A percentile compares a stretch with the other conserved stretches of the same genome.
Evolutionary conservation across 208 protist genomes (phyloP).

Genomic region (Trypanosoma boissoni): DNA sequence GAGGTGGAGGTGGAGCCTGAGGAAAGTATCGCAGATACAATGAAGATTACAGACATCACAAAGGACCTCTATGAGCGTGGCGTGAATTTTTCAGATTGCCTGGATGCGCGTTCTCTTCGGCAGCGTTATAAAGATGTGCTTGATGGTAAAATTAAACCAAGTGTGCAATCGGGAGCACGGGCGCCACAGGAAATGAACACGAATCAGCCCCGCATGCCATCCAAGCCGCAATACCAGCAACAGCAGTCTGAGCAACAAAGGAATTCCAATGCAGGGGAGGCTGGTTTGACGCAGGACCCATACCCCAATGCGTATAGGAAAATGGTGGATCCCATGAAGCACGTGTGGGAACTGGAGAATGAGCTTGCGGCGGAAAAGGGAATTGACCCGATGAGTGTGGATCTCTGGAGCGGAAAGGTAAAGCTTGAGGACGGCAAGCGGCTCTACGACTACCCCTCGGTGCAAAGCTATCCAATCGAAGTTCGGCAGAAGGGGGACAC

Average conservation of each 20-base stretch:
- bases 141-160: conserved; percentile 44
- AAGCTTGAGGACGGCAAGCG: conserved; percentile 87
- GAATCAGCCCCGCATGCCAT: conserved; percentile 24
- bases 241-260: conserved; percentile 41
- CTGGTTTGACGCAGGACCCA: conserved; percentile 72
- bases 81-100: conserved; percentile 89
- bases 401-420: conserved; percentile 86
- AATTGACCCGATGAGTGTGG: conserved; percentile 68
- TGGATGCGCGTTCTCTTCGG: conserved; percentile 75
- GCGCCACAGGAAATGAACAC: conserved; percentile 36
- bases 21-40: conserved; percentile 54
- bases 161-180: conserved; percentile 33
- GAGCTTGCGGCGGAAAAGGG: conserved; percentile 82
- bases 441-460: conserved; percentile 87
- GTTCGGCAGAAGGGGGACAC: conserved; percentile 90
- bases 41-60: conserved; percentile 89
- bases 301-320: conserved; percentile 89
- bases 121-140: conserved; percentile 84
- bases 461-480: conserved; percentile 89
- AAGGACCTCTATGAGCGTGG: conserved; percentile 84
- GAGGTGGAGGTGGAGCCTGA: conserved; percentile 75
- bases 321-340: conserved; percentile 92
- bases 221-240: conserved; percentile 28
- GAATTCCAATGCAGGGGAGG: conserved; percentile 44
- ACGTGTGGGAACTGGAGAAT: conserved; percentile 84